A percentile compares a stretch with the other conserved stretches of the same genome.
Conservation (phyloP, 768 basidiomycete species). For the Polyporus arcularius region DNA sequence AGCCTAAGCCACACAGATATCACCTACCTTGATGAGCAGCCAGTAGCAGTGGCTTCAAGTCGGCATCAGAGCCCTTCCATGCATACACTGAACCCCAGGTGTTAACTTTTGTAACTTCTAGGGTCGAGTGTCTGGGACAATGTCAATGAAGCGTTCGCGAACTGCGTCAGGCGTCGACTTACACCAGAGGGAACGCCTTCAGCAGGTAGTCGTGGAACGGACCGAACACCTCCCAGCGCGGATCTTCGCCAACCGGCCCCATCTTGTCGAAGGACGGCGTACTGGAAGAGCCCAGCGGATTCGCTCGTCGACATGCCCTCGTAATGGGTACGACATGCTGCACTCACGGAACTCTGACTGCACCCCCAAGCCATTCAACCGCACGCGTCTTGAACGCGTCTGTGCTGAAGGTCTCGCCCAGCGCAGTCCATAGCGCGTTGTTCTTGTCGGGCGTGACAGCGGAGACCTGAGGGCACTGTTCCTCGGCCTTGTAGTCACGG, state of each 20-base stretch:
- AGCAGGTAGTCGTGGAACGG: constrained; percentile 44
- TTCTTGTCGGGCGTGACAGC: constrained; percentile 37
- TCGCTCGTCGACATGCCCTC: background rate
- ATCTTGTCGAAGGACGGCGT: constrained; percentile 55
- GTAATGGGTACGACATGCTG: background rate
- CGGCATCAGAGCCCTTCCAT: constrained; percentile 53
- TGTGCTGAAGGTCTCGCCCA: constrained; percentile 34
- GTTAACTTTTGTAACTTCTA: constrained; percentile 58
- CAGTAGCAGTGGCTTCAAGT: constrained; percentile 56
- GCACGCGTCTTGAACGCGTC: constrained; percentile 35
- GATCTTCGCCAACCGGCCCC: constrained; percentile 48
- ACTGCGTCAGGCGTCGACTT: constrained; percentile 18
- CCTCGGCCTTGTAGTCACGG: background rate
- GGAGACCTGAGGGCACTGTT: constrained; percentile 38
- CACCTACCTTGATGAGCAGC: constrained; percentile 51
- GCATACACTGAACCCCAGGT: constrained; percentile 63
- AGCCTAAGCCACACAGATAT: background rate
- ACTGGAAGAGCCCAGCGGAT: constrained; percentile 26
- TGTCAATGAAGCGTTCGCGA: no score
- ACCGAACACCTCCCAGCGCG: constrained; percentile 43
- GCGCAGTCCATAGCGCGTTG: constrained; percentile 32
- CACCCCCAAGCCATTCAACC: constrained; percentile 26
- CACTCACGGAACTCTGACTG: constrained; percentile 39
- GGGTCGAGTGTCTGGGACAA: constrained; percentile 43
- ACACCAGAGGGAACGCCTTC: constrained; percentile 64